Evolutionary conservation across 2,329 filamentous ascomycete species (phyloP), one percentile per base, ranked within the genome.

Genomic region (Alternaria sp.): DNA sequence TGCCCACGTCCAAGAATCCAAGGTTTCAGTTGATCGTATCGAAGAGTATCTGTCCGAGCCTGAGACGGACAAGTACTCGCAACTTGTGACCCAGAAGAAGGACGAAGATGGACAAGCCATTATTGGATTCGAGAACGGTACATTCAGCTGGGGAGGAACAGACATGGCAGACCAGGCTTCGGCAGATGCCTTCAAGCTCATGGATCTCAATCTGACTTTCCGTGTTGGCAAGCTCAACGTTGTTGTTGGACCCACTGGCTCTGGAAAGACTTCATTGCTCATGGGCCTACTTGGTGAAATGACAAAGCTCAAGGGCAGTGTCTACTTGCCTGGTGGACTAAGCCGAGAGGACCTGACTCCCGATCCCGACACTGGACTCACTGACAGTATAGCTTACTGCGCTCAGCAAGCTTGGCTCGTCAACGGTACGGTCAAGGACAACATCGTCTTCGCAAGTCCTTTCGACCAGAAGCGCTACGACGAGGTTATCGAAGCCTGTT

Each of bases 271-370:
- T 0, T 98, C 95, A 0, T 84, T 99, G 74, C 85, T 99, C 19
- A 97, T 99, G 95, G 96, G 94, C 26, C 84, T 99, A 25, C 87
- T 99, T 2, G 96, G 96, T 63, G 96, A 99, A 82, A 99, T 99
- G 96, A 96, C 92, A 1, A 82, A 94, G 54, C 81, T 97, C 23
- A 86, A 90, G 61, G 96, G 96, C 59, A 87, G 86, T 10, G 91
- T 98, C 7, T 93, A 90, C 80, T 87, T 98, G 25, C 96, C 96
- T 4, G 93, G 94, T 69, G 93, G 92, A 46, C 88, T 88, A 65
- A 93, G 92, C 76, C 90, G 96, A 69, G 93, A 97, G 76, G 93
- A 97, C 63, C 86, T 97, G 28, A 90, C 86, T 13, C 85, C 89
- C 7, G 91, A 98, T 77, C 91, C 93, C 3, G 90, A 91, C 62